Base-by-base conservation (phyloP, 208 protist species). In the Angomonas desouzai region DNA sequence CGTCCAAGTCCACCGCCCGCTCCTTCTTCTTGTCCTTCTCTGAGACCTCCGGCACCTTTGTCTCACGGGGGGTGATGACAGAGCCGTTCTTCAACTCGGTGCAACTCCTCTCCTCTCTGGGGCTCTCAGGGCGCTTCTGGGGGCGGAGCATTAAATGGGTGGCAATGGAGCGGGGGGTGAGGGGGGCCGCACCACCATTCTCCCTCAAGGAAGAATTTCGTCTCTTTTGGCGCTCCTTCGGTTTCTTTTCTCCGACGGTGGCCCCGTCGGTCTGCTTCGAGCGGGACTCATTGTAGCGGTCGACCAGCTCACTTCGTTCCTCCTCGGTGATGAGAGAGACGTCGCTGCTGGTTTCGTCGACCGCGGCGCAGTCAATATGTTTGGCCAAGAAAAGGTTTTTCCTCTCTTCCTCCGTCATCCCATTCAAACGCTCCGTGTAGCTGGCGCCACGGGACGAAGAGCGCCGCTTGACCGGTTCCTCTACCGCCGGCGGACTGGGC, bases 81-180 rank as follows among this genome's bases (percentile, higher is more conserved):
- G 38, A 16, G 9, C 58, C 55, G 34, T 45, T 62, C 16, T 45
- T 62, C 2, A 30, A 30, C 27, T 45, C 43, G n/a, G 33, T 62
- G 11, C 23, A 45, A 18, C 4, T 7, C 2, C 3, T 62, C 20
- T 30, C 43, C 38, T 43, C n/a, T 40, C 20, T 45, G n/a, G 25
- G 18, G 58, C 40, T 51, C 16, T 25, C 47, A 48, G 25, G 9
- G 25, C 16, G 58, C 6, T 23, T 30, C 33, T 13, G 56, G 18
- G 20, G 58, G 34, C 38, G 47, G 2, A 62, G 20, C 11, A 62
- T 9, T 6, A 53, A 23, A 20, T 62, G 58, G n/a, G 58, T 9
- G 18, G 58, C 43, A 2, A n/a, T 2, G 33, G 58, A 34, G 38
- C 58, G 38, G 9, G 58, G 58, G 38, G 58, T 62, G 18, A 62